Evolutionary conservation across 75 land plant genomes (phyloP), one percentile per base, ranked within the genome.

Genomic region (Isoetes taiwanensis): DNA sequence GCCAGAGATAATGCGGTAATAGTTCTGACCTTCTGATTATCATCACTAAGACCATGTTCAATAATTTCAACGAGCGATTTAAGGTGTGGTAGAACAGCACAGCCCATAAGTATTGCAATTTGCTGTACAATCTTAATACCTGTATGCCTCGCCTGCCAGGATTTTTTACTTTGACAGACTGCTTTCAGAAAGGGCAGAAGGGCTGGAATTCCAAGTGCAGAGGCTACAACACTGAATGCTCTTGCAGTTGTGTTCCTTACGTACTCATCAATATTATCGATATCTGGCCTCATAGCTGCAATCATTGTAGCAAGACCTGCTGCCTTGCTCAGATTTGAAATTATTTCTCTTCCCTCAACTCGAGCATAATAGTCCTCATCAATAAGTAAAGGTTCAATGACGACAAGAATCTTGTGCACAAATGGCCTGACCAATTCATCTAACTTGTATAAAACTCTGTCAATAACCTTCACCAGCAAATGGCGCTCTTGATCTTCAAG

Each of bases 281-380:
- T 91, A 66, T 91, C 97, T 17, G 97, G 97, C 62, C 97, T 78
- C 97, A 91, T 91, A 12, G 97, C 97, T 58, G 97, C 97, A 65
- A 91, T 91, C 97, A 91, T 91, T 1, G 94, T 86, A 24, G 97
- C 97, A 66, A 91, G 61, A 29, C 97, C 94, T 38, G 97, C 97
- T 29, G 97, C 94, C 32, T 91, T 91, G 40, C 94, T 91, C 32
- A 91, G 71, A 63, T 91, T 91, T 3, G 97, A 91, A 6, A 91
- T 91, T 11, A 91, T 91, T 46, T 91, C 94, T 59, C 97, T 71
- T 2, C 97, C 94, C 41, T 91, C 97, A 1, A 91, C 94, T 63
- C 97, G 97, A 3, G 97, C 97, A 79, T 91, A 91, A 54, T 91
- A 91, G 34, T 91, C 97, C 54, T 91, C 97, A 70, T 91, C 97